phyloP scores from a whole-genome alignment of 768 basidiomycete species.

The Mycena capillaripes region DNA sequence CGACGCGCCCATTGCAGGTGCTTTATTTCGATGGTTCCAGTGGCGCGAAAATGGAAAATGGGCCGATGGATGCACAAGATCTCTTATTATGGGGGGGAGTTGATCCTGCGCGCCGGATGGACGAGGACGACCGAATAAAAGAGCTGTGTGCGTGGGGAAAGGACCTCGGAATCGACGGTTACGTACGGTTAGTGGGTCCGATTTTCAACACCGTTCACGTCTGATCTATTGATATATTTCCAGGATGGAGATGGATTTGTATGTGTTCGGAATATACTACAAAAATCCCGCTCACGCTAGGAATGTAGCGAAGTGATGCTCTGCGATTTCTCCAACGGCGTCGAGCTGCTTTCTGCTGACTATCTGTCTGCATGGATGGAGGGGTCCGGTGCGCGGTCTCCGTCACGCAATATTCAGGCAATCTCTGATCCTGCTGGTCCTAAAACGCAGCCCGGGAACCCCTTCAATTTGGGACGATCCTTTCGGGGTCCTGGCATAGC shows the following conservation, averaged over 20 bases:
- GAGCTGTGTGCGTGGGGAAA: slow-evolving; percentile 62
- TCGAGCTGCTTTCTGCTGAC: not conserved
- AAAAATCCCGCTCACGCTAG: not conserved
- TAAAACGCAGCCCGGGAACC: slow-evolving; percentile 15
- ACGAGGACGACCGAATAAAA: slow-evolving; percentile 52
- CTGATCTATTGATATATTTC: not conserved
- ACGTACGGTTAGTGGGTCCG: slow-evolving; percentile 51
- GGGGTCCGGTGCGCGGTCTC: not conserved
- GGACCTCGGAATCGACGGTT: slow-evolving; percentile 59
- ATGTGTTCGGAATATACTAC: slow-evolving; percentile 16
- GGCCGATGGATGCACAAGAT: slow-evolving; percentile 63
- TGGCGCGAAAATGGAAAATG: slow-evolving; percentile 56
- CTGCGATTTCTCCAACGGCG: not conserved
- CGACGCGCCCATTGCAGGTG: slow-evolving; percentile 56
- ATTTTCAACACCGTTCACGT: not conserved
- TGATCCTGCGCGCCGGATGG: slow-evolving; percentile 32
- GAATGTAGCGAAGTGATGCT: not conserved
- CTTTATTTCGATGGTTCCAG: slow-evolving; percentile 69
- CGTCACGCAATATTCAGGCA: not conserved
- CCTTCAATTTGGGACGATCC: slow-evolving; percentile 27
- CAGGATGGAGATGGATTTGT: slow-evolving; percentile 48
- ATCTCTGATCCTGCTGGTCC: slow-evolving; percentile 3
- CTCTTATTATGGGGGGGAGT: slow-evolving; percentile 58
- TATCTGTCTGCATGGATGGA: slow-evolving; percentile 2
- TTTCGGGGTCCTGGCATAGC: slow-evolving; percentile 48